Conservation (phyloP, 176 grass and related monocot species). For the Hordeum vulgare region DNA sequence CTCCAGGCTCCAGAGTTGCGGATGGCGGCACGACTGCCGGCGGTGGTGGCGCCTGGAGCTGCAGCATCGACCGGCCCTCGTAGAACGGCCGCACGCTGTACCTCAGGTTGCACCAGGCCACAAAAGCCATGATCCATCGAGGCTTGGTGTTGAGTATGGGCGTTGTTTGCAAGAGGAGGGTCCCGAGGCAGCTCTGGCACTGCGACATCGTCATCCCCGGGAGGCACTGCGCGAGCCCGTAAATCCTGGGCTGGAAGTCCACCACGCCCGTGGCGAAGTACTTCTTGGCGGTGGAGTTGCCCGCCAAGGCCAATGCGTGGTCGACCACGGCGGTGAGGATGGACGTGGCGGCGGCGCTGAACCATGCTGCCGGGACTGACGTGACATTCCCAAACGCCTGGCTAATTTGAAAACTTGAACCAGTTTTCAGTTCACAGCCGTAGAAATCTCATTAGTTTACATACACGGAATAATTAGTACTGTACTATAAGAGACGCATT, state of each 20-base stretch:
- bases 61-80: slow-evolving; percentile 11
- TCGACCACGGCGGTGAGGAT: slow-evolving; percentile 11
- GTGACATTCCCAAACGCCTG: neutral
- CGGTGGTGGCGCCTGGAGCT: slow-evolving; percentile 4
- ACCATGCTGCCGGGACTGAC: neutral
- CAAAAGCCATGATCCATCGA: neutral
- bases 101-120: slow-evolving; percentile 12
- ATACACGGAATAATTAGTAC: too few species aligned
- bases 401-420: neutral
- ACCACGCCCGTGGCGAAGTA: slow-evolving; percentile 34
- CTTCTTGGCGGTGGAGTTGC: slow-evolving; percentile 19
- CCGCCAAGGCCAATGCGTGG: neutral
- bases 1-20: neutral
- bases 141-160: neutral
- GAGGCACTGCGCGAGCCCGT: slow-evolving; percentile 48
- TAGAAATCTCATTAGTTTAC: neutral
- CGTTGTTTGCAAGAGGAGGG: neutral
- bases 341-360: neutral
- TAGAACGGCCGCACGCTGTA: slow-evolving; percentile 5
- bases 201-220: slow-evolving; percentile 17
- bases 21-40: neutral
- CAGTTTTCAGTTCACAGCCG: neutral
- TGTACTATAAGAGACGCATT: too few species aligned
- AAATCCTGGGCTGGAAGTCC: slow-evolving; percentile 30
- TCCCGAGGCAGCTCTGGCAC: slow-evolving; percentile 21